Percentiles rank a stretch among this genome's conserved stretches.
phyloP scores from a whole-genome alignment of 2,329 filamentous ascomycete species.

The Aureobasidium sp. region DNA sequence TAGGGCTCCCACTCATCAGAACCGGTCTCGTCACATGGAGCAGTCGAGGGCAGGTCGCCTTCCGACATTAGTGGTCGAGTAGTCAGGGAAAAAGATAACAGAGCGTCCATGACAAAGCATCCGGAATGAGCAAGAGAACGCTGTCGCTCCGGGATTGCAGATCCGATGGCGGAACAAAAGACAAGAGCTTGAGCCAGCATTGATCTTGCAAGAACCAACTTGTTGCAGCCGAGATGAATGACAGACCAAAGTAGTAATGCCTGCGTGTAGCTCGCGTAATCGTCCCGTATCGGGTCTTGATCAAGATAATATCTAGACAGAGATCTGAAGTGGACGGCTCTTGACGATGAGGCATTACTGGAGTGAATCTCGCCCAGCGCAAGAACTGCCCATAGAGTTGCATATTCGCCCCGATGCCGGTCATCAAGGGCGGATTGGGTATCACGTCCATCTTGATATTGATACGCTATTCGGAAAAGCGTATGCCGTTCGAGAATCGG shows the following conservation, averaged over 20 bases:
- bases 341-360: not conserved
- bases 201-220: not conserved
- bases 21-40: not conserved
- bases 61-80: not conserved
- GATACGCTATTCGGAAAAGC: conserved; percentile 50
- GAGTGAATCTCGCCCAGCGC: not conserved
- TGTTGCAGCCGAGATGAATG: not conserved
- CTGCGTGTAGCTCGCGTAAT: not conserved
- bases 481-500: conserved; percentile 62
- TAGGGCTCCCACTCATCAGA: not conserved
- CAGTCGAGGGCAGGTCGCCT: not conserved
- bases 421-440: not conserved
- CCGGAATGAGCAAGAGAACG: not conserved
- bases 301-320: not conserved
- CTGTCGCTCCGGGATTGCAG: not conserved
- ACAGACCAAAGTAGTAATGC: not conserved
- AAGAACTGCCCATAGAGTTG: not conserved
- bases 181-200: not conserved
- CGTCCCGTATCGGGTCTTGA: not conserved
- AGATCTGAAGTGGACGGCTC: not conserved
- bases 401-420: not conserved
- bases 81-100: not conserved
- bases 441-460: conserved; percentile 32
- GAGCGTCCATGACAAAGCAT: not conserved
- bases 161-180: not conserved